Percentiles rank a stretch among this genome's conserved stretches.
Evolutionary conservation across 2,329 filamentous ascomycete genomes (phyloP).

Genomic region (Dactylellina drechsleri): DNA sequence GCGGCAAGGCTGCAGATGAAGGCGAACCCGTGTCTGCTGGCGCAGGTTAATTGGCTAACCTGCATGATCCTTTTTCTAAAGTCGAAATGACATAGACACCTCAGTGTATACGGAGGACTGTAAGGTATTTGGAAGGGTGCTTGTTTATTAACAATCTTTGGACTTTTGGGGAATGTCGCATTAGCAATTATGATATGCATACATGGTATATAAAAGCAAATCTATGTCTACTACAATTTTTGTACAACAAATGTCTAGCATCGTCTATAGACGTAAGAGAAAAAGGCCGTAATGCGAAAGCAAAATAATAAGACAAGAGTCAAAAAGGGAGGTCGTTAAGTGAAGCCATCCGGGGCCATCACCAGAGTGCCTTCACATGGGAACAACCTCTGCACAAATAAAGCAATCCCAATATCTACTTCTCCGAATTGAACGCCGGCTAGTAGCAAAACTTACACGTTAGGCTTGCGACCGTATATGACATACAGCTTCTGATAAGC

Average conservation of each 20-base stretch:
- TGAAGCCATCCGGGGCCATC: constrained; percentile 38
- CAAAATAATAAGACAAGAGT: constrained; percentile 9
- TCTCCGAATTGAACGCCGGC: neutral
- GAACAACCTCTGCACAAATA: constrained; percentile 8
- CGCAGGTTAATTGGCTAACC: neutral
- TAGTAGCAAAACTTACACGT: constrained; percentile 22
- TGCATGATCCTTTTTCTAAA: neutral
- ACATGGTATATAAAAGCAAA: constrained; percentile 27
- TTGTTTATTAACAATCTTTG: neutral
- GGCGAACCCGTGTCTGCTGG: constrained; percentile 18
- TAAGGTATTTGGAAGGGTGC: constrained; percentile 22
- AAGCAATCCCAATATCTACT: neutral
- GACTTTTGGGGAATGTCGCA: constrained; percentile 19
- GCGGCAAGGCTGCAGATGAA: constrained; percentile 30
- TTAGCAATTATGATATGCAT: constrained; percentile 33
- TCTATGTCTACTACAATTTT: constrained; percentile 30
- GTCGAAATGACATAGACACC: no score
- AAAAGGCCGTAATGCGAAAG: constrained; percentile 1
- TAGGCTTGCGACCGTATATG: constrained; percentile 45
- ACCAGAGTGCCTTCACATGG: neutral
- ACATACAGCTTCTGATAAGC: constrained; percentile 53
- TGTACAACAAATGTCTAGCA: constrained; percentile 17
- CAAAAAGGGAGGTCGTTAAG: constrained; percentile 8
- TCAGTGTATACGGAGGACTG: neutral
- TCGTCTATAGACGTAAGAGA: constrained; percentile 15